These are phyloP conservation scores for Gastroboletus turbinatus DNA, from an alignment of 1,284 basidiomycete genomes.

Conservation along the genomic window DNA sequence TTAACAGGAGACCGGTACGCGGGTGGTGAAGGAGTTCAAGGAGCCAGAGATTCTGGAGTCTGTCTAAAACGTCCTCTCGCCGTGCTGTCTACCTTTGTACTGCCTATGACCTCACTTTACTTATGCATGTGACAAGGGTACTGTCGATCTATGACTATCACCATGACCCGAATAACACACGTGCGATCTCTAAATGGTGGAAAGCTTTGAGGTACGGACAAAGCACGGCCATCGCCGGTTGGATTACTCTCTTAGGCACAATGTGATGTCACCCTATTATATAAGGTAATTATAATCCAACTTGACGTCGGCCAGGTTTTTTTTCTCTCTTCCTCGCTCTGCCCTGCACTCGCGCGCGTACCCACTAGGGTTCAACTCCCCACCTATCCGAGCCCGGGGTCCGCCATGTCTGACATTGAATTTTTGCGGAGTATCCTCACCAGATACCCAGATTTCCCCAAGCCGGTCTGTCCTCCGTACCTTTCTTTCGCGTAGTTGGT, in stretches of 20 bases:
- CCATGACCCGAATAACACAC: not conserved
- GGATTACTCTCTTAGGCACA: too few species aligned
- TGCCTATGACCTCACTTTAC: slow-evolving; percentile 37
- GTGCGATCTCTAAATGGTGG: too few species aligned
- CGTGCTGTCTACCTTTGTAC: slow-evolving; percentile 41
- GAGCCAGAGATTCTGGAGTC: slow-evolving; percentile 86
- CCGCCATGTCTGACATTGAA: slow-evolving; percentile 73
- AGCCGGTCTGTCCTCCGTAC: slow-evolving; percentile 59
- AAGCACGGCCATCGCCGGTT: not conserved
- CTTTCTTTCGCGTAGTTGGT: not conserved
- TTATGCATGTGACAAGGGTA: slow-evolving; percentile 41
- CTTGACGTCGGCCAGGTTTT: not conserved
- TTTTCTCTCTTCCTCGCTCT: slow-evolving; percentile 6
- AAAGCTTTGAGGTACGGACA: too few species aligned
- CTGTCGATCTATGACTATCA: slow-evolving; percentile 41
- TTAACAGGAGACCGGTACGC: slow-evolving; percentile 82
- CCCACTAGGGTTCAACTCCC: too few species aligned
- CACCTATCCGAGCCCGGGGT: not conserved
- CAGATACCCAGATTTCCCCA: slow-evolving; percentile 81
- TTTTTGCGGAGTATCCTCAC: slow-evolving; percentile 68
- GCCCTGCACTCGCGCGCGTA: not conserved
- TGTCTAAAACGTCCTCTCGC: slow-evolving; percentile 55
- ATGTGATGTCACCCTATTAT: too few species aligned
- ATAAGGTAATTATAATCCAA: not conserved
- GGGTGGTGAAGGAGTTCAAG: slow-evolving; percentile 89